Percentiles rank a stretch among this genome's conserved stretches.
Evolutionary conservation across 495 filamentous ascomycete genomes (phyloP).

Genomic region (Aspergillus mulundensis): DNA sequence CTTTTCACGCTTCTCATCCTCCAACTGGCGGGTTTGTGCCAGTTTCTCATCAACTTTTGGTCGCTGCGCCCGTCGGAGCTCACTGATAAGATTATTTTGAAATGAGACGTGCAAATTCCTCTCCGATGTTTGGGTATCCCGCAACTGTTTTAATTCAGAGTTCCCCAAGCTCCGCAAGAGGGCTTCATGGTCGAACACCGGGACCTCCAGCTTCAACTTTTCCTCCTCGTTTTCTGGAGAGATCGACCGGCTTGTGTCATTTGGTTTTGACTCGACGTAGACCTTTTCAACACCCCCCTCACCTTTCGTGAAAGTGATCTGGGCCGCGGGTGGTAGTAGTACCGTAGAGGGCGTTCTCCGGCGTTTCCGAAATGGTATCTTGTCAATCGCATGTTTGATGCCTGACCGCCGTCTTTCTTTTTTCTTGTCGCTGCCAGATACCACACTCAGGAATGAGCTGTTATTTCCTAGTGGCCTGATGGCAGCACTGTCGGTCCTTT

Average conservation of each 20-base stretch:
- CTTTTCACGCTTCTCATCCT: conserved; percentile 53
- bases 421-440: conserved; percentile 27
- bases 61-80: conserved; percentile 34
- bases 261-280: conserved; percentile 25
- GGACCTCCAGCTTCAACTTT: conserved; percentile 34
- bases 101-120: conserved; percentile 56
- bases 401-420: conserved; percentile 34
- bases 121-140: conserved; percentile 52
- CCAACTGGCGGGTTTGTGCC: conserved; percentile 30
- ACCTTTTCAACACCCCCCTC: conserved; percentile 28
- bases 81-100: conserved; percentile 31
- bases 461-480: conserved; percentile 18
- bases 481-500: conserved; percentile 4
- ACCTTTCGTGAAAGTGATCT: conserved; percentile 24
- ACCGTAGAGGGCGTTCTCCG: conserved; percentile 29
- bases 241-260: not conserved
- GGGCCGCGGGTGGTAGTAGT: conserved; percentile 28
- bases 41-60: conserved; percentile 27
- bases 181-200: conserved; percentile 34
- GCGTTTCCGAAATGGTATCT: conserved; percentile 37
- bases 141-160: conserved; percentile 47
- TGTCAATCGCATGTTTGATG: conserved; percentile 37
- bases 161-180: conserved; percentile 43
- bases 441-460: conserved; percentile 31
- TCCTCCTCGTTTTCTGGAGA: conserved; percentile 15